Base-by-base conservation (phyloP, 441 rosid species). In the Euphorbia celastroides region DNA sequence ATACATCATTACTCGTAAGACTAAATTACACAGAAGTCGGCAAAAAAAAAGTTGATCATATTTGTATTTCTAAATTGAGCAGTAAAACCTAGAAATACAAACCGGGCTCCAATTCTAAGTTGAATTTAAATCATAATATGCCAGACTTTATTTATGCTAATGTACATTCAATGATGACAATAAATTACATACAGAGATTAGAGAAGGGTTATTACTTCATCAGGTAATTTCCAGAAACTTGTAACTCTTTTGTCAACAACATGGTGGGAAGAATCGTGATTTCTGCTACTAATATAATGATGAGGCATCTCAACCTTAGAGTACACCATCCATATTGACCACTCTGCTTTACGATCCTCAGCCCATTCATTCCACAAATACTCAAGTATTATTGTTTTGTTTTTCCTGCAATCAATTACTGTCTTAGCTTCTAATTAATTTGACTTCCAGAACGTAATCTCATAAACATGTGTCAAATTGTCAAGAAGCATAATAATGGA, bases 281-380 rank as follows among this genome's bases (percentile, higher is more conserved):
- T 72, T 71, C 88, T 82, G 62, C 91, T 86, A 72, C 80, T 86
- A 55, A 89, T 84, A 74, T 82, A 94, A 77, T 81, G 92, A 79
- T 82, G 92, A 36, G 98, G 96, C 94, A 94, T 86, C 77, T 92
- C 96, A 70, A 88, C 96, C 72, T 87, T 94, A 2, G 97, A 84
- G 75, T 88, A 84, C 60, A 89, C 92, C 93, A 88, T 89, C 99
- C 99, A 91, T 79, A 89, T 91, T 19, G 99, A 93, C 97, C 99
- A 93, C 79, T 91, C 98, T 64, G 90, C 89, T 78, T 84, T 87
- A 32, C 96, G 87, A 70, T 94, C 95, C 76, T 67, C 78, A 30
- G 86, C 81, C 99, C 99, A 94, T 67, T 66, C 76, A 63, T 86
- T 84, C 61, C 74, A 76, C 58, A 94, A 82, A 80, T 78, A 81